Base-by-base conservation (phyloP, 768 basidiomycete genomes). In the Russula virescens region DNA sequence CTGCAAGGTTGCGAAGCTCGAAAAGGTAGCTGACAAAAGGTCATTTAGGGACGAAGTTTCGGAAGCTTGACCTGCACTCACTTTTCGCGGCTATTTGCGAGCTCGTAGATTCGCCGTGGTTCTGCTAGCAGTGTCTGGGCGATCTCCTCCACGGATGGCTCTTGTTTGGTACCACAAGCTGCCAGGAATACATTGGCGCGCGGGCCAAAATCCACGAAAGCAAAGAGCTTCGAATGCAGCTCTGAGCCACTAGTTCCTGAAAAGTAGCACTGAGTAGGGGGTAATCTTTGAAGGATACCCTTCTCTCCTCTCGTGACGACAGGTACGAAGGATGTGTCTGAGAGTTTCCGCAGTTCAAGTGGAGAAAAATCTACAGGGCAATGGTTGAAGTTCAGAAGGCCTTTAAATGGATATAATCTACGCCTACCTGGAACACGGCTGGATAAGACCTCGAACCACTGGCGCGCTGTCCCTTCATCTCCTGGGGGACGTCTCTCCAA, bases 161-260 rank as follows among this genome's bases (percentile, higher is more conserved):
- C 91, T 47, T 82, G 85, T 69, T 86, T 88, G 18, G 94, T 91
- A 13, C 97, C 96, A 68, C 92, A 92, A 3, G 89, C 87, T 57
- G 80, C 82, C 49, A 99, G 77, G 75, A 99, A 98, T 4, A 81
- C 78, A 67, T 94, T 96, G 26, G 89, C 96, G 5, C 79, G 76
- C 1, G 80, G 70, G 2, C 94, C 95, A 71, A 96, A 97, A 71
- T 96, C 87, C 54, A 98, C 84, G 68, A 94, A 97, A 38, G 83
- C 80, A 70, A 98, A 97, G 1, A 96, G 75, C 66, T 88, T 87
- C 3, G 88, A 87, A 69, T 91, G 88, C 45, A 93, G 84, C 40
- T 81, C 78, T 26, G 81, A 80, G 26, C 78, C 75, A 19, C 77
- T 73, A 55, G 78, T 75, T 31, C 78, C 76, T 3, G 80, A 82